Percentiles rank a stretch among this genome's conserved stretches.
Conservation (phyloP, 2,329 filamentous ascomycete genomes). For the Neofusicoccum umdonicola region DNA sequence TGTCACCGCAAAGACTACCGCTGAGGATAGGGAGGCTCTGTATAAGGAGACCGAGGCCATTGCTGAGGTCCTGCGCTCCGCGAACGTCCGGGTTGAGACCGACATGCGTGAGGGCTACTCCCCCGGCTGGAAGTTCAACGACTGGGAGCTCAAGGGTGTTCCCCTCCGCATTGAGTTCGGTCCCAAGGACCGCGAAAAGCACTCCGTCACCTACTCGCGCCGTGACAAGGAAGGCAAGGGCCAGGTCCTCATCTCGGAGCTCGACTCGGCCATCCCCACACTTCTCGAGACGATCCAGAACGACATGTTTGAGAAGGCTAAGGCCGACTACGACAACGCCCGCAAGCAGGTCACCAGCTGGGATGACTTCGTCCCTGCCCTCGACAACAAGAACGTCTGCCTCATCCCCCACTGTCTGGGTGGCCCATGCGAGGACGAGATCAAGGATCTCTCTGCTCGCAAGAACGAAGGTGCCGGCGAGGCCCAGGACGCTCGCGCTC, state of each 20-base stretch:
- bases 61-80: conserved; percentile 65
- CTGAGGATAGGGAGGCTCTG: conserved; percentile 75
- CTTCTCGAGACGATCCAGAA: conserved; percentile 87
- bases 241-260: conserved; percentile 68
- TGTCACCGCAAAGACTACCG: conserved; percentile 70
- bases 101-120: conserved; percentile 88
- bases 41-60: conserved; percentile 74
- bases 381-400: conserved; percentile 90
- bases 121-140: conserved; percentile 97
- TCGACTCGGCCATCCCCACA: conserved; percentile 70
- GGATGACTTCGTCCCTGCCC: conserved; percentile 84
- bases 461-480: conserved; percentile 65
- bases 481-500: conserved; percentile 69
- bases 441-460: conserved; percentile 87
- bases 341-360: conserved; percentile 78
- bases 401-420: conserved; percentile 87
- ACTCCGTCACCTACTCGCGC: conserved; percentile 79
- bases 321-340: conserved; percentile 75
- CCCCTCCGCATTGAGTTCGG: conserved; percentile 94
- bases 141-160: conserved; percentile 96
- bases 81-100: conserved; percentile 72
- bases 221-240: conserved; percentile 70
- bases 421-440: conserved; percentile 83
- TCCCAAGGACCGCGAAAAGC: conserved; percentile 85
- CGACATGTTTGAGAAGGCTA: conserved; percentile 76